Base-by-base conservation (phyloP, 345 rosid species). In the Kandelia obovata region DNA sequence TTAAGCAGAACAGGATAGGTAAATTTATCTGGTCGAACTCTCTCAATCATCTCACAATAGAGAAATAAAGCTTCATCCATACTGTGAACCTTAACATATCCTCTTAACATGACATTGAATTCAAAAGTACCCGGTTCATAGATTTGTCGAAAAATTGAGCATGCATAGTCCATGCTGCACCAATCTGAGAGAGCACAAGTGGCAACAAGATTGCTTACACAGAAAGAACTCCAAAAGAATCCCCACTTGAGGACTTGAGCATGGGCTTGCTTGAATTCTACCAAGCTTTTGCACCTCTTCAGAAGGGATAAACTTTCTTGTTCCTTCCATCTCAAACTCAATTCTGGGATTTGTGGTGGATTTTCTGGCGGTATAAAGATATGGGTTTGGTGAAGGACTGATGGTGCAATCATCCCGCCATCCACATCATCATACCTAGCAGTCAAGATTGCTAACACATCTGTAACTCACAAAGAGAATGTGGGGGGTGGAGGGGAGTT, bases 211-310 rank as follows among this genome's bases (percentile, higher is more conserved):
- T 70, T 77, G 78, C 82, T 75, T 61, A 80, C 80, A 63, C 81
- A 80, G 58, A 75, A 78, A 8, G 83, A 59, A 55, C 65, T 67
- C 43, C 51, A 72, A 62, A 71, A 71, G 56, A 82, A 68, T 52
- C 80, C 86, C 74, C 76, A 77, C 65, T 83, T 83, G 61, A 80
- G 80, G 77, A 86, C 70, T 56, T 65, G 82, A 27, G 82, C 88
- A 69, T 88, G 94, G 53, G 73, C 77, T 75, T 80, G 88, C 65
- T 77, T 84, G 66, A 85, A 79, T 16, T 88, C 89, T 4, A 84
- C 82, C 28, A 85, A 53, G 79, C 53, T 72, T 43, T 77, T 63
- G 85, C 95, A 87, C 71, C 60, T 76, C 82, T 77, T 87, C 74
- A 91, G 69, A 67, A 84, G 76, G 61, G 82, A 70, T 49, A 91